Conservation (phyloP, 768 basidiomycete genomes). For the Termitomyces sp. region DNA sequence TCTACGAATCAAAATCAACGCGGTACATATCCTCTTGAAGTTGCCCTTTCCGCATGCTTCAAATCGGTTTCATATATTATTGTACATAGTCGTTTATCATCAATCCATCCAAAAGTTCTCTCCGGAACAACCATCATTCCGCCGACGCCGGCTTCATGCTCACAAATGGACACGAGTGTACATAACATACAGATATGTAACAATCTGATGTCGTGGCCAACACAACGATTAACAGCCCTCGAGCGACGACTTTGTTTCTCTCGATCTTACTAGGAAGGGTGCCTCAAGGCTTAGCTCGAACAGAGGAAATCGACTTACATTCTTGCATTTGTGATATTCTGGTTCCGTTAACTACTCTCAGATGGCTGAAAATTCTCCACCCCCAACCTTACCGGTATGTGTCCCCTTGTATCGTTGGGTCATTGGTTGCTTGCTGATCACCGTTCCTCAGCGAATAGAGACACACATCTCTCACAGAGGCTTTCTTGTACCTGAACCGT, state of each 20-base stretch:
- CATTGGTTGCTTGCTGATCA: neutral
- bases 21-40: neutral
- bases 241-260: neutral
- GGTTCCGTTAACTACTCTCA: neutral
- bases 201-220: neutral
- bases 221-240: neutral
- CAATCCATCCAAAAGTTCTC: neutral
- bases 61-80: neutral
- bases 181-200: neutral
- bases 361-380: neutral
- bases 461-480: constrained; percentile 27
- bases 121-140: neutral
- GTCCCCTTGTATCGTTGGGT: neutral
- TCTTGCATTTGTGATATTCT: neutral
- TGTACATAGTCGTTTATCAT: neutral
- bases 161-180: neutral
- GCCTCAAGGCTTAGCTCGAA: neutral
- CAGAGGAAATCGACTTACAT: neutral
- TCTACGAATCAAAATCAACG: neutral
- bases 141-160: neutral
- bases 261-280: neutral
- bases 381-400: constrained; percentile 6
- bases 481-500: constrained; percentile 36
- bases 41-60: neutral
- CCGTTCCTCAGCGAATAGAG: constrained; percentile 19